Conservation (phyloP, 2,329 filamentous ascomycete genomes). For the Claviceps pusilla region DNA sequence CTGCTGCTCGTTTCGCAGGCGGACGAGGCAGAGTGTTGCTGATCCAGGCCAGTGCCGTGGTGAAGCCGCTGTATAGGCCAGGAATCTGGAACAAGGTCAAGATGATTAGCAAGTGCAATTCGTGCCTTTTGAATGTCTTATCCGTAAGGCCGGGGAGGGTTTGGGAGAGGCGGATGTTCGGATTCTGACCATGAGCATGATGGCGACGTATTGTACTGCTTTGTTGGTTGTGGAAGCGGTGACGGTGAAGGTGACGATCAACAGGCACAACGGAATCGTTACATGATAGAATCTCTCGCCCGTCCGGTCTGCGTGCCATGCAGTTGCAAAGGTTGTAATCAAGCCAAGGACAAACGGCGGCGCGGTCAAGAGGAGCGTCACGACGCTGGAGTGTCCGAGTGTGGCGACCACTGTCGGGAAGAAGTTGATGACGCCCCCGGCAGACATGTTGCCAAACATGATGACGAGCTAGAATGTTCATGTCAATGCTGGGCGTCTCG, state of each 20-base stretch:
- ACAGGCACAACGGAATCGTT: slow-evolving; percentile 43
- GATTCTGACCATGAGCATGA: slow-evolving; percentile 49
- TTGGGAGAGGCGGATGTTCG: no score
- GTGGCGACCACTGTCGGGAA: slow-evolving; percentile 57
- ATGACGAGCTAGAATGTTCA: slow-evolving; percentile 28
- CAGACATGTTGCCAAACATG: slow-evolving; percentile 41
- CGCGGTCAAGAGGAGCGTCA: slow-evolving; percentile 46
- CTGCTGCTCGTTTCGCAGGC: slow-evolving; percentile 54
- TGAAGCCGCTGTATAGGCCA: slow-evolving; percentile 50
- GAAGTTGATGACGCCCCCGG: slow-evolving; percentile 50
- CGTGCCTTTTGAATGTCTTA: not conserved
- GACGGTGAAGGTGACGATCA: slow-evolving; percentile 51
- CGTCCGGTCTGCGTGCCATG: slow-evolving; percentile 56
- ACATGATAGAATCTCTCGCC: slow-evolving; percentile 60
- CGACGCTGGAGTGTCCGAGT: slow-evolving; percentile 45
- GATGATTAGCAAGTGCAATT: not conserved
- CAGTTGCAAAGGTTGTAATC: slow-evolving; percentile 47
- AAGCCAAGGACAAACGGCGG: slow-evolving; percentile 51
- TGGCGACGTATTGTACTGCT: slow-evolving; percentile 51
- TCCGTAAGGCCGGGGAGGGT: not conserved
- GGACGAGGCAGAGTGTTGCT: slow-evolving; percentile 60
- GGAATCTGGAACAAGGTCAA: slow-evolving; percentile 23
- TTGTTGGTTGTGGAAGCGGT: slow-evolving; percentile 45
- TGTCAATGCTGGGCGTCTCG: not conserved
- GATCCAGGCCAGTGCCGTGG: slow-evolving; percentile 60